Conservation (phyloP, 768 basidiomycete genomes). For the Pleurotus salmoneostramineus region DNA sequence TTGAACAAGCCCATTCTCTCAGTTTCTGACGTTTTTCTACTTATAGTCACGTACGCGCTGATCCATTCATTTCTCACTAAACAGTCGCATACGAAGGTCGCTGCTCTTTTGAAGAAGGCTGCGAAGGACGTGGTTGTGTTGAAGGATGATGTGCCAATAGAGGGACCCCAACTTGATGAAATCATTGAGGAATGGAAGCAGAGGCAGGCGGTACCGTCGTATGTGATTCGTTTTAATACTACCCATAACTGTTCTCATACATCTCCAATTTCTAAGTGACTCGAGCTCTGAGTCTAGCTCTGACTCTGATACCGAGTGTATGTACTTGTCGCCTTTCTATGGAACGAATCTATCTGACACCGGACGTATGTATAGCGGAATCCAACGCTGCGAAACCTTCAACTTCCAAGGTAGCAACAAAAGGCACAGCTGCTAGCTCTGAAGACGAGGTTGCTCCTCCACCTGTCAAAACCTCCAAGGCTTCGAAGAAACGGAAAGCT, state of each 20-base stretch:
- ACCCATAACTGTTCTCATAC: conserved; percentile 1
- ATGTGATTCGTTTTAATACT: conserved; percentile 10
- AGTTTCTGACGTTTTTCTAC: conserved; percentile 4
- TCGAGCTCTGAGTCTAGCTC: conserved; percentile 4
- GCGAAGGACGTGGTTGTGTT: conserved; percentile 59
- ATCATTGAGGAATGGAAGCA: conserved; percentile 66
- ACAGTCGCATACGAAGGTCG: conserved; percentile 65
- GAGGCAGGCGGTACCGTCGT: conserved; percentile 18
- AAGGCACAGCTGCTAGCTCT: neutral
- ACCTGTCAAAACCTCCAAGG: neutral
- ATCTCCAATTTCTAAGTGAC: neutral
- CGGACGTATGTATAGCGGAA: no score
- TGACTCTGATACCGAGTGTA: neutral
- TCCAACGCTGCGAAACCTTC: no score
- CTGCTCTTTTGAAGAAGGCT: conserved; percentile 70
- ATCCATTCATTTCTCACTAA: conserved; percentile 71
- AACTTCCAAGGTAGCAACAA: no score
- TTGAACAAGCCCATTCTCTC: no score
- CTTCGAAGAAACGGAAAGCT: neutral
- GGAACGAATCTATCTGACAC: neutral
- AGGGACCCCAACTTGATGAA: conserved; percentile 56
- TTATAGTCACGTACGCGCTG: conserved; percentile 67
- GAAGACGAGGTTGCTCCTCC: conserved; percentile 3
- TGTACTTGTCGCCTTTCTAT: neutral
- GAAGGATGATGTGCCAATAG: conserved; percentile 44